Conservation (phyloP, 2,329 filamentous ascomycete genomes). For the Cercospora citrullina region DNA sequence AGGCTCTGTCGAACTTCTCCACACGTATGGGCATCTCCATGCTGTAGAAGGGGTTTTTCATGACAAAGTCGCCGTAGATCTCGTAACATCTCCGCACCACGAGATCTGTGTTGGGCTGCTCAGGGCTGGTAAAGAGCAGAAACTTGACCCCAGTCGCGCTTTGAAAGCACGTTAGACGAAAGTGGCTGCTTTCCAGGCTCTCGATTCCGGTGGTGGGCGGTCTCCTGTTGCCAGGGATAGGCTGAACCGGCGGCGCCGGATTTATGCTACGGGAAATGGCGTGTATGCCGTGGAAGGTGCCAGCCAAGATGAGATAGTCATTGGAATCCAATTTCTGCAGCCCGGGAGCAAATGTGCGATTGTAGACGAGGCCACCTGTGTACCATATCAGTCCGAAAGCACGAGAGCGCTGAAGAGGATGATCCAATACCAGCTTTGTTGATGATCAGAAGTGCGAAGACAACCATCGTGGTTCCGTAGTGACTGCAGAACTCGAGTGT, state of each 20-base stretch:
- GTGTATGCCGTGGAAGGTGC: constrained; percentile 87
- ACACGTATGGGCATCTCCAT: constrained; percentile 96
- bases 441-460: constrained; percentile 94
- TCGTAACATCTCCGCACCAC: constrained; percentile 88
- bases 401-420: neutral
- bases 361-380: constrained; percentile 77
- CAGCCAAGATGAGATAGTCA: constrained; percentile 93
- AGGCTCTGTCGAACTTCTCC: constrained; percentile 83
- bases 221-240: constrained; percentile 49
- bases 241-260: constrained; percentile 40
- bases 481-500: neutral
- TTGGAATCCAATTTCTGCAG: constrained; percentile 89
- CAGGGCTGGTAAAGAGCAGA: constrained; percentile 86
- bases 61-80: constrained; percentile 93
- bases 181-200: constrained; percentile 89
- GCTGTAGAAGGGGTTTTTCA: constrained; percentile 99
- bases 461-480: constrained; percentile 66
- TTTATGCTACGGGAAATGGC: constrained; percentile 60
- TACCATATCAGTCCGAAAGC: neutral
- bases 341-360: constrained; percentile 85
- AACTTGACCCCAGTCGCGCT: constrained; percentile 95
- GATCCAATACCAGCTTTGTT: constrained; percentile 73
- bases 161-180: constrained; percentile 93
- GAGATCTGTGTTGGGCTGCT: constrained; percentile 82
- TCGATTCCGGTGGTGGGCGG: constrained; percentile 72